These are phyloP conservation scores for Gelatoporia subvermispora DNA, from an alignment of 768 basidiomycete species.

Conservation along the genomic window DNA sequence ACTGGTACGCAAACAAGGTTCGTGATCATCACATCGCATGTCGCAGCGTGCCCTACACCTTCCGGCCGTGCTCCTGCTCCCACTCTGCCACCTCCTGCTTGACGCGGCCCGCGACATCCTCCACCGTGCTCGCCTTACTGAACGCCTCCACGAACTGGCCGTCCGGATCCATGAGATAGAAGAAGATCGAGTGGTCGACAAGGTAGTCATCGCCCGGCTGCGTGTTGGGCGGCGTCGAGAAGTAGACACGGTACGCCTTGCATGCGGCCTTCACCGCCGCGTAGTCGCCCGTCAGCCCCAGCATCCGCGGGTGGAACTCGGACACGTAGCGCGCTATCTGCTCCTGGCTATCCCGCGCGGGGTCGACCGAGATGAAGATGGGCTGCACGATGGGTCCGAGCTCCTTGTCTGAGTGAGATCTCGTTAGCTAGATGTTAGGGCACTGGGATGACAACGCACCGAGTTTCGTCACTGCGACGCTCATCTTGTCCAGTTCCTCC, in stretches of 20 bases:
- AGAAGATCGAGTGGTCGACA: slow-evolving; percentile 95
- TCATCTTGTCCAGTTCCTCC: slow-evolving; percentile 94
- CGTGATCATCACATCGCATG: background rate
- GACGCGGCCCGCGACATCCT: slow-evolving; percentile 64
- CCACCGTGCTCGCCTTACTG: slow-evolving; percentile 71
- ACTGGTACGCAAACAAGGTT: background rate
- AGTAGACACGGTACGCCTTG: slow-evolving; percentile 96
- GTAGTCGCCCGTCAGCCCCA: slow-evolving; percentile 88
- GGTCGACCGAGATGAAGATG: slow-evolving; percentile 95
- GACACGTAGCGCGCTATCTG: slow-evolving; percentile 60
- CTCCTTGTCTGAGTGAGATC: slow-evolving; percentile 48
- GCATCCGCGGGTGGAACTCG: slow-evolving; percentile 90
- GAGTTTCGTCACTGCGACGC: slow-evolving; percentile 63
- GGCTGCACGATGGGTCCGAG: slow-evolving; percentile 76
- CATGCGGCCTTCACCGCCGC: slow-evolving; percentile 80
- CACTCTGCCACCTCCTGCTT: slow-evolving; percentile 44
- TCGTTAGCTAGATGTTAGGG: background rate
- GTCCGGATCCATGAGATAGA: slow-evolving; percentile 95
- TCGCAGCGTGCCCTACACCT: slow-evolving; percentile 16
- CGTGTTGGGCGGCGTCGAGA: slow-evolving; percentile 89
- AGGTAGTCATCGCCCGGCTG: slow-evolving; percentile 91
- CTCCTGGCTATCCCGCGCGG: slow-evolving; percentile 73
- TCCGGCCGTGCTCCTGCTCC: slow-evolving; percentile 32
- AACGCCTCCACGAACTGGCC: slow-evolving; percentile 97
- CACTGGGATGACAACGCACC: slow-evolving; percentile 42